phyloP scores from a whole-genome alignment of 1,139 yeast genomes.

The Hanseniaspora sp. region DNA sequence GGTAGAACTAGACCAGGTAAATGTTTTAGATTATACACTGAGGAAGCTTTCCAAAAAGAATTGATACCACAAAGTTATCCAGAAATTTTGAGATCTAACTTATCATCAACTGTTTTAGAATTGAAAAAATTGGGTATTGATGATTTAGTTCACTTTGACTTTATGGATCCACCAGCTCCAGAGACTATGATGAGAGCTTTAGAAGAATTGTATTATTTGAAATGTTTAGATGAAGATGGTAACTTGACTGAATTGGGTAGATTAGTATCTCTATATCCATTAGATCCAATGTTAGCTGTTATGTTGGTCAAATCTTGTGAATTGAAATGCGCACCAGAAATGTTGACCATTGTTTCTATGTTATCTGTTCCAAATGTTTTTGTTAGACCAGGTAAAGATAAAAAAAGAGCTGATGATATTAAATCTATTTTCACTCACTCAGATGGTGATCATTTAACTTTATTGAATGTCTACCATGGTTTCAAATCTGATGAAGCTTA shows the following conservation, averaged over 20 bases:
- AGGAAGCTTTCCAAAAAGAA: conserved; percentile 90
- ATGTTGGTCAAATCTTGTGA: conserved; percentile 81
- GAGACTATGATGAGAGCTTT: conserved; percentile 99
- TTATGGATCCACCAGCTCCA: conserved; percentile 99
- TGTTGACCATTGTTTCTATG: conserved; percentile 78
- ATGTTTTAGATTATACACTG: conserved; percentile 91
- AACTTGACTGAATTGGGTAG: conserved; percentile 81
- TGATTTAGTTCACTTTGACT: conserved; percentile 93
- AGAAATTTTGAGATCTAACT: conserved; percentile 56
- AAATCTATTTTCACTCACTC: conserved; percentile 82
- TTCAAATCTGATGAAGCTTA: conserved; percentile 64
- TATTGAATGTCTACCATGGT: conserved; percentile 79
- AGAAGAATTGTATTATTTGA: conserved; percentile 83
- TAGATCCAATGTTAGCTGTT: conserved; percentile 92
- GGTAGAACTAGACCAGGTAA: conserved; percentile 99
- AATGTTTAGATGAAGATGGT: conserved; percentile 87
- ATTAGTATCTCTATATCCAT: conserved; percentile 81
- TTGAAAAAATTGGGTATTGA: conserved; percentile 88
- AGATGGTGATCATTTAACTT: conserved; percentile 88
- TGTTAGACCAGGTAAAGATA: conserved; percentile 80
- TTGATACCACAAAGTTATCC: conserved; percentile 92
- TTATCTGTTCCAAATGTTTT: conserved; percentile 90
- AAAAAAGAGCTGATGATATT: conserved; percentile 85
- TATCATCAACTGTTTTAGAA: conserved; percentile 67
- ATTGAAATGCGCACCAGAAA: conserved; percentile 77